Percentiles rank a stretch among this genome's conserved stretches.
Conservation (phyloP, 2,329 filamentous ascomycete genomes). For the Coniella lustricola region DNA sequence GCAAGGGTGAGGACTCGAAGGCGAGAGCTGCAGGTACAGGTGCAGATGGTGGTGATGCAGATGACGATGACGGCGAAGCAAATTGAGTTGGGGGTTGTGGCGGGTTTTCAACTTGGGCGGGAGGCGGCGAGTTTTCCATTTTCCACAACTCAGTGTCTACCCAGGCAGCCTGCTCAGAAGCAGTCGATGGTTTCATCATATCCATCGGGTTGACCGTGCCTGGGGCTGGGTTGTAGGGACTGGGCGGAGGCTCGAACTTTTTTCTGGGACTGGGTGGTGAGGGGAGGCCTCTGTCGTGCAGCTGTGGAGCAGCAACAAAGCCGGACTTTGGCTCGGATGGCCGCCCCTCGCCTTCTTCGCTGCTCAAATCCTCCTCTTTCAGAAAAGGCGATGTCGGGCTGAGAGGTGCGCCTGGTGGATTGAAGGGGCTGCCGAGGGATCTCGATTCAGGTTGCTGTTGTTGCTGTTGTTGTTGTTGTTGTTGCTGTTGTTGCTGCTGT, state of each 20-base stretch:
- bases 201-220: conserved; percentile 49
- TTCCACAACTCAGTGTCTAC: conserved; percentile 29
- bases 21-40: background rate
- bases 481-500: background rate
- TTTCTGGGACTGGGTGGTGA: conserved; percentile 17
- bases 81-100: conserved; percentile 23
- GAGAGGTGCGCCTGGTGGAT: conserved; percentile 6
- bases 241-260: conserved; percentile 19
- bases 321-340: conserved; percentile 3
- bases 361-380: conserved; percentile 12
- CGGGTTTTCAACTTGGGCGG: conserved; percentile 8
- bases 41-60: conserved; percentile 13
- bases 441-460: background rate
- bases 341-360: conserved; percentile 8
- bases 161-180: conserved; percentile 27
- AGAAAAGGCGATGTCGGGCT: conserved; percentile 10
- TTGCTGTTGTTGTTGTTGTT: background rate
- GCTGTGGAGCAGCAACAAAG: conserved; percentile 10
- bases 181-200: conserved; percentile 39
- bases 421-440: conserved; percentile 7
- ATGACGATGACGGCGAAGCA: conserved; percentile 24
- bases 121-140: conserved; percentile 25
- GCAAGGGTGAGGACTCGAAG: conserved; percentile 7
- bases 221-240: conserved; percentile 29
- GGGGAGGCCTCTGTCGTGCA: conserved; percentile 11